Percentiles rank a stretch among this genome's conserved stretches.
Evolutionary conservation across 2,329 filamentous ascomycete species (phyloP).

Genomic region (Cytospora paraplurivora): DNA sequence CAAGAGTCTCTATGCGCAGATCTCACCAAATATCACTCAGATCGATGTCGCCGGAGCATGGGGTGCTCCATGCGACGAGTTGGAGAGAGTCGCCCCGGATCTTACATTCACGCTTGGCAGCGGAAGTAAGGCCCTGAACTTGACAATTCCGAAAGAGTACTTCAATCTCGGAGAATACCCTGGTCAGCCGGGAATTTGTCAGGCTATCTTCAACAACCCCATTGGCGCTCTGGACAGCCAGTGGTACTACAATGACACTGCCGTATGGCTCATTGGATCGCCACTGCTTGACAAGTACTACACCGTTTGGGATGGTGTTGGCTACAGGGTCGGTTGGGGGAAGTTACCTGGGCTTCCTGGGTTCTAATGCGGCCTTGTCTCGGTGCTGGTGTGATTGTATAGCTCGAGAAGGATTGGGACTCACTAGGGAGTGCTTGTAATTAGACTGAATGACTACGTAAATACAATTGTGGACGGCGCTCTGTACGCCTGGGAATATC

Average conservation of each 20-base stretch:
- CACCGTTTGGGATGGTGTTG: slow-evolving; percentile 40
- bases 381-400: no score
- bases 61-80: slow-evolving; percentile 38
- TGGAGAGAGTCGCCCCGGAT: slow-evolving; percentile 36
- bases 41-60: slow-evolving; percentile 38
- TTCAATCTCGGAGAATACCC: slow-evolving; percentile 41
- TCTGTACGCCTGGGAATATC: no score
- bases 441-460: no score
- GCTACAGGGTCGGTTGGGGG: slow-evolving; percentile 34
- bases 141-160: slow-evolving; percentile 36
- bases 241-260: slow-evolving; percentile 26
- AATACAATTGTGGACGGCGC: no score
- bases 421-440: no score
- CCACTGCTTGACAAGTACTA: slow-evolving; percentile 41
- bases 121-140: slow-evolving; percentile 31
- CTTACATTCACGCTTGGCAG: slow-evolving; percentile 38
- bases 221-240: slow-evolving; percentile 20
- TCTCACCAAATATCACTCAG: slow-evolving; percentile 37
- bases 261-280: slow-evolving; percentile 39
- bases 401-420: no score
- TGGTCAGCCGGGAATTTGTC: slow-evolving; percentile 36
- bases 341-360: slow-evolving; percentile 18
- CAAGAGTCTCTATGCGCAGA: slow-evolving; percentile 36
- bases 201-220: slow-evolving; percentile 38
- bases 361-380: no score